Conservation (phyloP, 805 yeast species). For the Deakozyma indianensis region DNA sequence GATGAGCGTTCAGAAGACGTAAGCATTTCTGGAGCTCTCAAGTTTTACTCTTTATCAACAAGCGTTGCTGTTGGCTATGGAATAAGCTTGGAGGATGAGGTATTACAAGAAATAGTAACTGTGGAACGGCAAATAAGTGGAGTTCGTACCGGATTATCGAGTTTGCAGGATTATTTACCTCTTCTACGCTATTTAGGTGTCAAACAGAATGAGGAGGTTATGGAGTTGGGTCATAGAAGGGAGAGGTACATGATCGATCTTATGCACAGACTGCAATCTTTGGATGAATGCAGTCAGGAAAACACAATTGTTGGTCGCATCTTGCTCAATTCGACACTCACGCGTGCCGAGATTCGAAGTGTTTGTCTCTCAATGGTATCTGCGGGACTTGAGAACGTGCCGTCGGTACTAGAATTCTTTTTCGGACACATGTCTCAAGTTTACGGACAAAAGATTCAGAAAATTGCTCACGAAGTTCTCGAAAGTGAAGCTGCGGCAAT, state of each 20-base stretch:
- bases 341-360: constrained; percentile 30
- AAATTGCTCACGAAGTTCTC: constrained; percentile 27
- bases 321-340: constrained; percentile 11
- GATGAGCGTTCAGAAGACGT: not conserved
- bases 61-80: not conserved
- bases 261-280: constrained; percentile 12
- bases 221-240: constrained; percentile 12
- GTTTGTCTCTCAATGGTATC: constrained; percentile 57
- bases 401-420: constrained; percentile 42
- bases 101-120: not conserved
- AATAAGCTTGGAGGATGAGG: not conserved
- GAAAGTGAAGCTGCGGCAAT: constrained; percentile 16
- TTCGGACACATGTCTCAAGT: constrained; percentile 38
- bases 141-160: constrained; percentile 5
- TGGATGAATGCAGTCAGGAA: constrained; percentile 9
- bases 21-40: not conserved
- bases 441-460: constrained; percentile 22
- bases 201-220: constrained; percentile 10
- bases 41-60: constrained; percentile 1
- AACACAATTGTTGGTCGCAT: constrained; percentile 14
- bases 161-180: constrained; percentile 22
- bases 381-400: constrained; percentile 59
- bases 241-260: constrained; percentile 15
- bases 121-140: constrained; percentile 2
- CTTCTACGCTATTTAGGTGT: constrained; percentile 14